Base-by-base conservation (phyloP, 495 filamentous ascomycete species). In the Sabuloglossum arenarium region DNA sequence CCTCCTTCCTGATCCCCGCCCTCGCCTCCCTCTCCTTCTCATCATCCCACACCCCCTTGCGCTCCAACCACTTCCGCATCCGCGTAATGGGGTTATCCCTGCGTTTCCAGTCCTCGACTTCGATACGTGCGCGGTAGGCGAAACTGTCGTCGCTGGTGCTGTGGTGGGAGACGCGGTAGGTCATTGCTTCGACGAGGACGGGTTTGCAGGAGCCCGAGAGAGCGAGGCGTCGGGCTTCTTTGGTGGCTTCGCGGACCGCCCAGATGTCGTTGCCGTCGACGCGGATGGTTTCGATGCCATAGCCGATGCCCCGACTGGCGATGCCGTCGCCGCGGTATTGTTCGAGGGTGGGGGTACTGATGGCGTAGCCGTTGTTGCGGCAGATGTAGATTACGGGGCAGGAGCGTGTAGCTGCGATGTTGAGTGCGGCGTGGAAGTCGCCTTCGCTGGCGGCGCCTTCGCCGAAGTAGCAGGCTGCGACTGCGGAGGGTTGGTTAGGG, bases 261-360 rank as follows among this genome's bases (percentile, higher is more conserved):
- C 90, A 90, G 59, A 99, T 85, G 59, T 99, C 91, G 65, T 99
- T 99, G 4, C 91, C 91, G 63, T 99, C 91, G 0, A 97, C 89
- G 25, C 91, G 79, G 56, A 97, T 86, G 0, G 93, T 97, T 61
- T 95, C 89, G 62, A 99, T 96, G 3, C 91, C 91, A 66, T 99
- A 99, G 0, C 91, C 91, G 9, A 93, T 73, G n/a, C 88, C 91
- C 49, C 91, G 78, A 53, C 85, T 91, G 12, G 93, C 91, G 60
- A 99, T 97, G 2, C 91, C 91, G 63, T 99, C 91, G 10, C 91
- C 91, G 1, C 89, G 84, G 66, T 99, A 99, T 63, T 99, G 91
- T 60, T 99, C 91, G 0, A 95, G 70, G 0, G 89, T 95, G 0
- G 91, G 88, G 0, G 91, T 99, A 0, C 82, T 87, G 56, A 99